Evolutionary conservation across 495 filamentous ascomycete species (phyloP).

Genomic region (Neurospora sp.): DNA sequence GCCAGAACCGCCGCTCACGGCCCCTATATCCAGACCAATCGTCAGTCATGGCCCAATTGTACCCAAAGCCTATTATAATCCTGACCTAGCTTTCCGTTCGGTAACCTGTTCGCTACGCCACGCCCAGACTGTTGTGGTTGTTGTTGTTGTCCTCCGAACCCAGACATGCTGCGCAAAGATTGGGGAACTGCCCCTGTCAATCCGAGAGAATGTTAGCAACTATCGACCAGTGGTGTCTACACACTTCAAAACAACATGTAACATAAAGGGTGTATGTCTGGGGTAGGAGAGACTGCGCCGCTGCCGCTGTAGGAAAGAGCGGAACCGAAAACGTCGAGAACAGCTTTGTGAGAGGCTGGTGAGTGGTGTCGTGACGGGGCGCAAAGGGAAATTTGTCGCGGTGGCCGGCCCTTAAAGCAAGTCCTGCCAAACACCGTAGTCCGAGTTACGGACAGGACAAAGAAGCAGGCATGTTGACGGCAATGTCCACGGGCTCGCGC

Average conservation of each 20-base stretch:
- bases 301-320: neutral
- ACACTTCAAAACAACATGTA: neutral
- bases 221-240: neutral
- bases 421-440: neutral
- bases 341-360: neutral
- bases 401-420: neutral
- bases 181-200: constrained; percentile 53
- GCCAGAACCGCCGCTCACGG: constrained; percentile 54
- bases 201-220: constrained; percentile 11
- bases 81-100: constrained; percentile 68
- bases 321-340: neutral
- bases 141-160: constrained; percentile 54
- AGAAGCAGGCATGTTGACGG: neutral
- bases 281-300: neutral
- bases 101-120: constrained; percentile 58
- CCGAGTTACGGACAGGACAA: neutral
- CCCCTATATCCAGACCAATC: constrained; percentile 19
- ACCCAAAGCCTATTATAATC: neutral
- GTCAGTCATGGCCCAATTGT: constrained; percentile 12
- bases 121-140: constrained; percentile 52
- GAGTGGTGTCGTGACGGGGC: neutral
- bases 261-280: neutral
- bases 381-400: neutral
- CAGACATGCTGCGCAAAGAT: constrained; percentile 57
- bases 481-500: neutral